Percentiles rank a stretch among this genome's conserved stretches.
These are phyloP conservation scores for Lipomyces spencermartinsiae DNA, from an alignment of 805 yeast species.

Conservation along the genomic window DNA sequence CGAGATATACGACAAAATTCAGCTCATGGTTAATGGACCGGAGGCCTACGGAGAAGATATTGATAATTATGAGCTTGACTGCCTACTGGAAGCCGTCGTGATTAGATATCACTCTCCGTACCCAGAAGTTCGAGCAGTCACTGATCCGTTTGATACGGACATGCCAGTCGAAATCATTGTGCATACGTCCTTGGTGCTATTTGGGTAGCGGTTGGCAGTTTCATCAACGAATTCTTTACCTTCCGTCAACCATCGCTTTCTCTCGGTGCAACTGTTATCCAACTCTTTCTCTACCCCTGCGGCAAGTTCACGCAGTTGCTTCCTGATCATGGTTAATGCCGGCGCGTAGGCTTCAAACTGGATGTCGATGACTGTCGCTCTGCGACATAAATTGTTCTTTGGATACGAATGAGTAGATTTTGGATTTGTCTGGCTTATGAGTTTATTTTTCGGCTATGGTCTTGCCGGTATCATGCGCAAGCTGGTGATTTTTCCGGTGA, in stretches of 20 bases:
- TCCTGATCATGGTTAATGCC: constrained; percentile 42
- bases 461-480: constrained; percentile 68
- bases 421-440: no score
- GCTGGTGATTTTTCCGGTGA: constrained; percentile 52
- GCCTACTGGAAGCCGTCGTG: constrained; percentile 53
- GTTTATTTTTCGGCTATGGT: no score
- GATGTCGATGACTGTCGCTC: constrained; percentile 24
- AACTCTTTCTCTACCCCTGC: constrained; percentile 67
- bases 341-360: constrained; percentile 32
- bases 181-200: constrained; percentile 59
- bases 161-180: constrained; percentile 58
- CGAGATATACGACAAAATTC: constrained; percentile 21
- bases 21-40: constrained; percentile 24
- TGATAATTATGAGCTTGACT: constrained; percentile 43
- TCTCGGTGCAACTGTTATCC: constrained; percentile 66
- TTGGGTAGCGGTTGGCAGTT: constrained; percentile 64
- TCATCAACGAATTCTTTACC: constrained; percentile 64
- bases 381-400: no score
- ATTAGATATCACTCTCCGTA: constrained; percentile 57
- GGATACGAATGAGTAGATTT: no score
- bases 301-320: constrained; percentile 50
- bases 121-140: constrained; percentile 66
- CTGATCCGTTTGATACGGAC: constrained; percentile 56
- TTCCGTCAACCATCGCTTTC: constrained; percentile 62
- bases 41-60: constrained; percentile 25